These are phyloP conservation scores for Candida nanaspora DNA, from an alignment of 805 yeast species.

Conservation along the genomic window DNA sequence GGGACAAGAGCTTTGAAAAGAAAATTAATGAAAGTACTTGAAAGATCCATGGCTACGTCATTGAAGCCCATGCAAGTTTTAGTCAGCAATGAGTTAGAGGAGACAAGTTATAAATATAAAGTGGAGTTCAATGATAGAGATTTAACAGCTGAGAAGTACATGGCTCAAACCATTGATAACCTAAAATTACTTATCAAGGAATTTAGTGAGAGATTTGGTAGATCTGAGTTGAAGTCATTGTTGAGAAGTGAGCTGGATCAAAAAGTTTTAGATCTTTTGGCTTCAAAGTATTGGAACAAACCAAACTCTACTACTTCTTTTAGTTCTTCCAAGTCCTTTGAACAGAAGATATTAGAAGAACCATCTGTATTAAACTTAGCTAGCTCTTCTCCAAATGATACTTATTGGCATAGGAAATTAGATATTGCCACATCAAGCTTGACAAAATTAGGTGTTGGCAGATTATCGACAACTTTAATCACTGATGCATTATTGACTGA, in stretches of 20 bases:
- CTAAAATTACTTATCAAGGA: constrained; percentile 84
- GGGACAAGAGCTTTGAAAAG: constrained; percentile 72
- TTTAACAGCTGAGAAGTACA: constrained; percentile 87
- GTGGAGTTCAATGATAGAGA: constrained; percentile 95
- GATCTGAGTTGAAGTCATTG: constrained; percentile 73
- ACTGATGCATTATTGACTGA: constrained; percentile 77
- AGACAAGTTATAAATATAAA: constrained; percentile 84
- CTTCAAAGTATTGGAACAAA: constrained; percentile 88
- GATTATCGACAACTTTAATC: constrained; percentile 75
- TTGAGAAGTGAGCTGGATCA: constrained; percentile 85
- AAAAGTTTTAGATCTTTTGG: constrained; percentile 76
- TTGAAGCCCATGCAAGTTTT: constrained; percentile 80
- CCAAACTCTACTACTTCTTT: constrained; percentile 23
- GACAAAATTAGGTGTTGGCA: constrained; percentile 91
- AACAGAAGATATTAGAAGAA: constrained; percentile 31
- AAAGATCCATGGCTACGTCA: constrained; percentile 83
- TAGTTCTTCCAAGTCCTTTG: neutral
- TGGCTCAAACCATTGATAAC: constrained; percentile 86
- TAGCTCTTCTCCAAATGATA: constrained; percentile 53
- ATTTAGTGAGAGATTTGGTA: constrained; percentile 71
- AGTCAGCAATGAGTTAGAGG: constrained; percentile 89
- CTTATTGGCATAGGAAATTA: constrained; percentile 81
- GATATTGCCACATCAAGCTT: constrained; percentile 78
- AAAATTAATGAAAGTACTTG: constrained; percentile 80
- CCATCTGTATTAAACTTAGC: constrained; percentile 51